Conservation (phyloP, 768 basidiomycete species). For the Boletales sp. region DNA sequence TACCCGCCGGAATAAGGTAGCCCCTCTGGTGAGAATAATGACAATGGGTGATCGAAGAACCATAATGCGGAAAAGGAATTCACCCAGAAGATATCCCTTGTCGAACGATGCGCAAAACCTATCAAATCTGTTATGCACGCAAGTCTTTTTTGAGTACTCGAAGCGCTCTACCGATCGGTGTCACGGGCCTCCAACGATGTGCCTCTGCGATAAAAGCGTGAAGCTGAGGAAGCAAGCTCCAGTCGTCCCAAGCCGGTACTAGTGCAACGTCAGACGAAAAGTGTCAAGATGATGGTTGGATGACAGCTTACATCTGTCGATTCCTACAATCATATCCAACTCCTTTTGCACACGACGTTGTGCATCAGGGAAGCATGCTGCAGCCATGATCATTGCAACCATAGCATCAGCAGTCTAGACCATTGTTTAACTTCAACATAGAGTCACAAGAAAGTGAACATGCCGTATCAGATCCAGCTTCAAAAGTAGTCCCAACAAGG, state of each 20-base stretch:
- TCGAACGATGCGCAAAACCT: slow-evolving; percentile 58
- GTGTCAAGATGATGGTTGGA: not conserved
- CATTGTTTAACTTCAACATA: not conserved
- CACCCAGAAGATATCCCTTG: slow-evolving; percentile 62
- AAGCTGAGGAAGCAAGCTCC: slow-evolving; percentile 31
- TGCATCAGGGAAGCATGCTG: slow-evolving; percentile 50
- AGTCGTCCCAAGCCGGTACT: slow-evolving; percentile 38
- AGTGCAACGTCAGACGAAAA: not conserved
- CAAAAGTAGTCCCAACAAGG: slow-evolving; percentile 58
- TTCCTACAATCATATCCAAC: slow-evolving; percentile 48
- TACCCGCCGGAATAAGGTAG: slow-evolving; percentile 22
- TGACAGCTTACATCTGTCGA: slow-evolving; percentile 23
- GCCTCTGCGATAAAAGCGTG: slow-evolving; percentile 36
- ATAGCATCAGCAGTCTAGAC: slow-evolving; percentile 2
- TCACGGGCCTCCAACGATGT: slow-evolving; percentile 37
- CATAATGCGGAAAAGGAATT: not conserved
- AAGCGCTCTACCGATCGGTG: slow-evolving; percentile 18
- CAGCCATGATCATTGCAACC: slow-evolving; percentile 48
- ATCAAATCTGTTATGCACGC: not conserved
- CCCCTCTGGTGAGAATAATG: slow-evolving; percentile 9
- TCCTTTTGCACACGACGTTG: slow-evolving; percentile 50
- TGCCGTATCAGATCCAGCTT: slow-evolving; percentile 57
- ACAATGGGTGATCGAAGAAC: slow-evolving; percentile 27
- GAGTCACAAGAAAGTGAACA: not conserved
- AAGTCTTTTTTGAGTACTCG: no score